Evolutionary conservation across 1,284 basidiomycete species (phyloP).

Genomic region (Ganoderma resinaceum): DNA sequence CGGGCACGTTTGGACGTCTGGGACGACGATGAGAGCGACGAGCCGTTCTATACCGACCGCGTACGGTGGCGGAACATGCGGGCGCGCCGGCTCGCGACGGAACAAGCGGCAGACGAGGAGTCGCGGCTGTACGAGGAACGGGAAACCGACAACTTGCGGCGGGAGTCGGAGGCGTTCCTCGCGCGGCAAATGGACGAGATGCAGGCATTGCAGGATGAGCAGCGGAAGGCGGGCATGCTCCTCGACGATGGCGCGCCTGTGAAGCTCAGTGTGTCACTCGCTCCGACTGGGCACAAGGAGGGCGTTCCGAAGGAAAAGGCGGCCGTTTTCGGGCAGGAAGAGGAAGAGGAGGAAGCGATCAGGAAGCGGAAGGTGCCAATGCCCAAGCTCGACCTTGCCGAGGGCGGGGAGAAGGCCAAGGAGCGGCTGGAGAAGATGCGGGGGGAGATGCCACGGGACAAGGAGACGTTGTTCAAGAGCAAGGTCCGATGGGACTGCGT

Average conservation of each 20-base stretch:
- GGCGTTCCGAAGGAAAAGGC: conserved; percentile 55
- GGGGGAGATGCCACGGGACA: conserved; percentile 72
- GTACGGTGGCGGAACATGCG: conserved; percentile 79
- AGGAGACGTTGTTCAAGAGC: conserved; percentile 77
- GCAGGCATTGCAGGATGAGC: conserved; percentile 85
- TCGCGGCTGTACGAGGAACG: conserved; percentile 83
- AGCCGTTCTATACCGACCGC: conserved; percentile 87
- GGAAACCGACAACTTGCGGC: conserved; percentile 82
- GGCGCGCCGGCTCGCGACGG: conserved; percentile 68
- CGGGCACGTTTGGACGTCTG: conserved; percentile 77
- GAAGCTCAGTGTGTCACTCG: conserved; percentile 78
- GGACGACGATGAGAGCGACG: conserved; percentile 93
- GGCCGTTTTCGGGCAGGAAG: conserved; percentile 79
- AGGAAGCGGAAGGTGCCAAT: conserved; percentile 83
- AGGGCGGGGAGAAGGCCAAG: conserved; percentile 76
- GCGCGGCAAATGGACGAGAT: conserved; percentile 91
- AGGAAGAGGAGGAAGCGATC: conserved; percentile 80
- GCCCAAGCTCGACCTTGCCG: conserved; percentile 87
- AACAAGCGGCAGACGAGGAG: conserved; percentile 84
- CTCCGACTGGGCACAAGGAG: conserved; percentile 56
- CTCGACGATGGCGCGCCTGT: conserved; percentile 91
- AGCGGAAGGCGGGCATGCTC: conserved; percentile 87
- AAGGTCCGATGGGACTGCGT: conserved; percentile 89
- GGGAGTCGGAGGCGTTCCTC: conserved; percentile 88
- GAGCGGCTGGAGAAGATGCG: conserved; percentile 82